These are phyloP conservation scores for Colletotrichum orbiculare DNA, from an alignment of 2,329 filamentous ascomycete genomes.

Conservation along the genomic window DNA sequence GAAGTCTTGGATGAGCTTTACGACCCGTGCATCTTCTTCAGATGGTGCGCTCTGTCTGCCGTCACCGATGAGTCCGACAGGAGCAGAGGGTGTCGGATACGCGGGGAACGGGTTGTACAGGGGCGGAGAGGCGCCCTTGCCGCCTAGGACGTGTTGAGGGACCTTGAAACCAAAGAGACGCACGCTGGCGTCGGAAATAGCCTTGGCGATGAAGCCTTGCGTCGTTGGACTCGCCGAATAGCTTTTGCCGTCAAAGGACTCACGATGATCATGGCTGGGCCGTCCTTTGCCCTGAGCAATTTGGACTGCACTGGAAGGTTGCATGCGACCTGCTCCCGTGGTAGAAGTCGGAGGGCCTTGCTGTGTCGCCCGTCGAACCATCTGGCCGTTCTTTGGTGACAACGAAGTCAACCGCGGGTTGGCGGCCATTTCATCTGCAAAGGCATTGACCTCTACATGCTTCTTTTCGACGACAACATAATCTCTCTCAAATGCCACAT, in stretches of 20 bases:
- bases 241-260: conserved; percentile 78
- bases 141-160: conserved; percentile 66
- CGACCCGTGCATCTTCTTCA: conserved; percentile 83
- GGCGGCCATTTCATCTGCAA: conserved; percentile 93
- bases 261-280: conserved; percentile 77
- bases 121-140: conserved; percentile 77
- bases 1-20: conserved; percentile 88
- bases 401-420: conserved; percentile 72
- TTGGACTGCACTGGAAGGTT: conserved; percentile 78
- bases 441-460: conserved; percentile 94
- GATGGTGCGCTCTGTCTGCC: conserved; percentile 68
- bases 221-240: conserved; percentile 81
- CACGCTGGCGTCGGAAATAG: conserved; percentile 90
- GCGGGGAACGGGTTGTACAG: conserved; percentile 85
- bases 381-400: conserved; percentile 68
- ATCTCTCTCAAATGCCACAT: conserved; percentile 90
- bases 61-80: conserved; percentile 74
- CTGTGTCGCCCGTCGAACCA: conserved; percentile 81
- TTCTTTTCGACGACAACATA: conserved; percentile 97
- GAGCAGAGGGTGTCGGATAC: conserved; percentile 77
- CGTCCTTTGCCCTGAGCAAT: conserved; percentile 74
- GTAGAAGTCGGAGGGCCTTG: conserved; percentile 77
- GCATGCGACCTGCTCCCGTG: conserved; percentile 75
- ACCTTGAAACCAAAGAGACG: conserved; percentile 79
- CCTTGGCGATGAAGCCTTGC: conserved; percentile 93